phyloP scores from a whole-genome alignment of 768 basidiomycete species.

The Tulasnella sp. region DNA sequence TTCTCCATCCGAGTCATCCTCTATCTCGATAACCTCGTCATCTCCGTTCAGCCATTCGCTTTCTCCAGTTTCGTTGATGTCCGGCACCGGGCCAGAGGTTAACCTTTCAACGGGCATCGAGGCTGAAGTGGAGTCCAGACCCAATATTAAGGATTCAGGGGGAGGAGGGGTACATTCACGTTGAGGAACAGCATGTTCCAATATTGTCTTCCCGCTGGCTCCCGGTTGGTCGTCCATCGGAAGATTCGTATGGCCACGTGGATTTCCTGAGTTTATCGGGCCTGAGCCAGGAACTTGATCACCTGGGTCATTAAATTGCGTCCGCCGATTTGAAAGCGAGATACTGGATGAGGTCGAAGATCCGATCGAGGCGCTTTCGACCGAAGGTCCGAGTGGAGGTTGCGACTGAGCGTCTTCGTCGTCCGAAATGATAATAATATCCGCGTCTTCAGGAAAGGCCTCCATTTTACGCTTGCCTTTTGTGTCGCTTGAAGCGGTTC shows the following conservation, averaged over 20 bases:
- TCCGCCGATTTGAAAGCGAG: neutral
- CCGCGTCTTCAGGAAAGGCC: neutral
- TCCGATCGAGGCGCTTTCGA: neutral
- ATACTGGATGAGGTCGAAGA: neutral
- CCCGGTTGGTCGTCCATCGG: neutral
- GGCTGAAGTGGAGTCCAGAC: neutral
- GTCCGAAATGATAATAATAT: neutral
- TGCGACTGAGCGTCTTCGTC: neutral
- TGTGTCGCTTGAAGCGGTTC: neutral
- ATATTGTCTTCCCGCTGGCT: no score
- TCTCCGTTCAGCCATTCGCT: conserved; percentile 70
- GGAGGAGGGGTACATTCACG: conserved; percentile 15
- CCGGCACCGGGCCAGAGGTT: neutral
- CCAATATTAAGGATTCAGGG: neutral
- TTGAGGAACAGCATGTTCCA: neutral
- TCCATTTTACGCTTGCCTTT: neutral
- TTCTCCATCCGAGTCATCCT: conserved; percentile 30
- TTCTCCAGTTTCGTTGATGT: conserved; percentile 27
- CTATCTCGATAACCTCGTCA: conserved; percentile 52
- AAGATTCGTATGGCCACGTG: neutral
- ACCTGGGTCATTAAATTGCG: neutral
- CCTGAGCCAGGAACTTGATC: neutral
- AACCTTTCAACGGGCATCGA: neutral
- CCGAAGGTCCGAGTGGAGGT: neutral
- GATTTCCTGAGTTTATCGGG: neutral